Evolutionary conservation across 768 basidiomycete genomes (phyloP), one percentile per base, ranked within the genome.

Genomic region (Tulasnella sp.): DNA sequence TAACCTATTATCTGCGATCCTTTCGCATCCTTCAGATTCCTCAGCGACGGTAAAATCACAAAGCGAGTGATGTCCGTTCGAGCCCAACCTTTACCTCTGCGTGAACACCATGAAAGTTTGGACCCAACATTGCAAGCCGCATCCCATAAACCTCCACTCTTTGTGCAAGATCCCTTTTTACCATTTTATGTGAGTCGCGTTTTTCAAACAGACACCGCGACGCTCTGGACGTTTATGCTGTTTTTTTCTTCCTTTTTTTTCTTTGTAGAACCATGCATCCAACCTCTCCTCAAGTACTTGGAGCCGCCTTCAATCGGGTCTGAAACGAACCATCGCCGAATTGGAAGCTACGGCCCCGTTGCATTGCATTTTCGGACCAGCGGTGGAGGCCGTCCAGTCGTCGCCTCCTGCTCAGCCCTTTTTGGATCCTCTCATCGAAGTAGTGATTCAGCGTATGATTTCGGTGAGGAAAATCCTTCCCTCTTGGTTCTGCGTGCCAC

Each of bases 101-200:
- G 71, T 9, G 25, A n/a, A 38, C 3, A 36, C 29, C 45, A 36
- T 19, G n/a, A 45, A 42, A 45, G n/a, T n/a, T 4, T 1, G 39
- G 25, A 38, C 34, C 39, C 39, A 22, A 38, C 14, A 2, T 11
- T 40, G 17, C 40, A 34, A 29, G 31, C 73, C 58, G 22, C 31
- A 70, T 4, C 78, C 70, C 22, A 39, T 31, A n/a, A 36, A 72
- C 25, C 42, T 25, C 22, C 40, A 72, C 1, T 67, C 22, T 36
- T 81, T 19, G 74, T 83, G 4, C 79, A 67, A 54, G 82, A 83
- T 78, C 81, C 81, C 0, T 80, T 80, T 67, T 74, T 80, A 22
- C 52, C 74, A 8, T 72, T 71, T 11, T 75, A 78, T 69, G 79
- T 79, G 64, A 72, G 77, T 39, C n/a, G 38, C 22, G 17, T 37